Base-by-base conservation (phyloP, 371 early-diverging fungal species). In the Rhizomucor miehei region DNA sequence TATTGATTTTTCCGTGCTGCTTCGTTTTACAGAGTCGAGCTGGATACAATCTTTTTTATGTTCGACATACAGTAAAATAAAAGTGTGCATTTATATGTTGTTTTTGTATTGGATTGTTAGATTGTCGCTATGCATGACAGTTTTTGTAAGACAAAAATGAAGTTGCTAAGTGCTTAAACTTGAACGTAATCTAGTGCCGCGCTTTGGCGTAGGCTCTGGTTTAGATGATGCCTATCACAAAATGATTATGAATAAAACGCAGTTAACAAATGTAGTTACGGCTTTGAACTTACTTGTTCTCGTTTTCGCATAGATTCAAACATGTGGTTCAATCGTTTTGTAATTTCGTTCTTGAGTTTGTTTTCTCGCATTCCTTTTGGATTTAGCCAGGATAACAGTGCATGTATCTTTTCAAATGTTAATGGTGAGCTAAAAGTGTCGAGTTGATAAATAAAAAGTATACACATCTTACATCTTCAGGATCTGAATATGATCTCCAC, bases 401-500 rank as follows among this genome's bases (percentile, higher is more conserved):
- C 59, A 25, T 78, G 71, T 41, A 78, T 70, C 73, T 76, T 63
- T 16, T 38, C 16, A 20, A 3, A 11, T 12, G 47, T 20, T 13
- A 9, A 5, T 44, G 37, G 2, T 20, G 6, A 35, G n/a, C 6
- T 40, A 13, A 20, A 13, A n/a, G 29, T 8, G 23, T 21, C 21
- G 2, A 10, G 21, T n/a, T 20, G 16, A 35, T 20, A 17, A 38
- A 45, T 37, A 45, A 40, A 21, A 12, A 48, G 6, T 14, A 59
- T 9, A 47, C 1, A 14, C 6, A 12, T 6, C 0, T 48, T 62
- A 76, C 77, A 51, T 78, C 73, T 53, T 74, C 79, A 10, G 79
- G 73, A 8, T 75, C 71, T n/a, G 71, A 68, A 53, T 78, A 78
- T 40, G 66, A 69, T 13, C 57, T 62, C 78, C 78, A 77, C 79